These are phyloP conservation scores for Acanthochlamys bracteata DNA, from an alignment of 106 monocot genomes.

Conservation along the genomic window DNA sequence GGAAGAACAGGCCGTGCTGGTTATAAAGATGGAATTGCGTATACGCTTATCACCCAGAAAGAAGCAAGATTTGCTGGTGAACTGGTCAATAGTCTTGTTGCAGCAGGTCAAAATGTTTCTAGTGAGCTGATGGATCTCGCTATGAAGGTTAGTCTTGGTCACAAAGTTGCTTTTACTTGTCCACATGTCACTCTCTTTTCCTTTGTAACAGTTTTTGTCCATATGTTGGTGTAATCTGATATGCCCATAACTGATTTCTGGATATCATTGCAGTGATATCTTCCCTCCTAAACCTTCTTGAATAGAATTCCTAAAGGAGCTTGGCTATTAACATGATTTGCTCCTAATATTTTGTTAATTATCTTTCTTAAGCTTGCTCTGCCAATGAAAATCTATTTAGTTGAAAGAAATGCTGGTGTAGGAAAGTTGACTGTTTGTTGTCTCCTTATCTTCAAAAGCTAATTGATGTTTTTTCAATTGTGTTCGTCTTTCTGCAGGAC, in stretches of 20 bases:
- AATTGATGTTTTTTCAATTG: neutral
- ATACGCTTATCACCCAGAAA: constrained; percentile 78
- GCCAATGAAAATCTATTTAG: no score
- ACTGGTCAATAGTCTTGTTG: constrained; percentile 74
- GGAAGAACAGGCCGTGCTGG: constrained; percentile 99
- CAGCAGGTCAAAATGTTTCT: constrained; percentile 88
- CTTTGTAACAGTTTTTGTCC: neutral
- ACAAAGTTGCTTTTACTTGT: neutral
- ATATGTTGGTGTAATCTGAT: no score
- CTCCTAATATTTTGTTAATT: no score
- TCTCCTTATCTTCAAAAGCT: neutral
- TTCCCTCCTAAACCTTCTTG: no score
- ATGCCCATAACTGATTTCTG: no score
- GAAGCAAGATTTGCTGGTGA: constrained; percentile 97
- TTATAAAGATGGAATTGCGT: constrained; percentile 88
- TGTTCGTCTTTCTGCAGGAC: constrained; percentile 42
- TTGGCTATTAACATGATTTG: no score
- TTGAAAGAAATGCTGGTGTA: no score
- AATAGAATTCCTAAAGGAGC: no score
- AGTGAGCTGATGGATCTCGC: constrained; percentile 88
- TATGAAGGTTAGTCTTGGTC: constrained; percentile 64
- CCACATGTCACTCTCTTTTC: neutral
- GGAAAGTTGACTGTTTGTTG: neutral
- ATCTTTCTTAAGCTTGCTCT: no score
- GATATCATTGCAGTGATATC: no score